A percentile compares a stretch with the other conserved stretches of the same genome.
Evolutionary conservation across 148 eudicot genomes (phyloP).

Genomic region (Gaultheria prostrata): DNA sequence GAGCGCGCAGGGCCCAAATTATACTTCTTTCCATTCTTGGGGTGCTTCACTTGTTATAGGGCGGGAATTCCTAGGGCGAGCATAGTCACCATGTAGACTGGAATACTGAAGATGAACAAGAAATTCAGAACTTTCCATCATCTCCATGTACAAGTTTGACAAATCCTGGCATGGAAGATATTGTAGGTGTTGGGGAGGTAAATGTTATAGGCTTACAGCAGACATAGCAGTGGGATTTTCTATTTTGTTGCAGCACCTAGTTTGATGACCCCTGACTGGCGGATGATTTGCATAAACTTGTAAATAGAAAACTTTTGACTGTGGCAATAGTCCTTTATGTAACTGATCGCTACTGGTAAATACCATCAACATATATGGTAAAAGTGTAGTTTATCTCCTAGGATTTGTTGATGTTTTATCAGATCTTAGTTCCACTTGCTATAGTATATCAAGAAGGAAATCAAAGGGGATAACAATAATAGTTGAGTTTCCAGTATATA

Average conservation of each 20-base stretch:
- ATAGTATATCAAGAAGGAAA: neutral
- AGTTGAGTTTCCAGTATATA: neutral
- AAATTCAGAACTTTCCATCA: constrained; percentile 28
- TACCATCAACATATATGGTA: neutral
- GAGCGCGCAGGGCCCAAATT: neutral
- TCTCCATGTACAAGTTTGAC: no score
- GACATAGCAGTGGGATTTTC: neutral
- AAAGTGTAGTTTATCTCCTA: neutral
- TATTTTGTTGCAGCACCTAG: constrained; percentile 3
- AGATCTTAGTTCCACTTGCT: neutral
- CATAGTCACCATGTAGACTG: constrained; percentile 49
- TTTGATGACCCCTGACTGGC: neutral
- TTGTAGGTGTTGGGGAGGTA: constrained; percentile 42
- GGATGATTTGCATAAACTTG: neutral
- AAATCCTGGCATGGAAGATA: constrained; percentile 13
- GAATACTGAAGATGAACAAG: constrained; percentile 70
- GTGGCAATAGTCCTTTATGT: neutral
- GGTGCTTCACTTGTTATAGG: constrained; percentile 27
- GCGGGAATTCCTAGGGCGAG: constrained; percentile 39
- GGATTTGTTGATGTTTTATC: neutral
- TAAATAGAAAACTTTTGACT: neutral
- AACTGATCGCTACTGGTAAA: neutral
- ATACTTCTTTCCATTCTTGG: neutral
- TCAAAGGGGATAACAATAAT: neutral
- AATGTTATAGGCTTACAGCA: neutral